phyloP scores from a whole-genome alignment of 805 yeast genomes.

The Spencermartinsiella europaea region DNA sequence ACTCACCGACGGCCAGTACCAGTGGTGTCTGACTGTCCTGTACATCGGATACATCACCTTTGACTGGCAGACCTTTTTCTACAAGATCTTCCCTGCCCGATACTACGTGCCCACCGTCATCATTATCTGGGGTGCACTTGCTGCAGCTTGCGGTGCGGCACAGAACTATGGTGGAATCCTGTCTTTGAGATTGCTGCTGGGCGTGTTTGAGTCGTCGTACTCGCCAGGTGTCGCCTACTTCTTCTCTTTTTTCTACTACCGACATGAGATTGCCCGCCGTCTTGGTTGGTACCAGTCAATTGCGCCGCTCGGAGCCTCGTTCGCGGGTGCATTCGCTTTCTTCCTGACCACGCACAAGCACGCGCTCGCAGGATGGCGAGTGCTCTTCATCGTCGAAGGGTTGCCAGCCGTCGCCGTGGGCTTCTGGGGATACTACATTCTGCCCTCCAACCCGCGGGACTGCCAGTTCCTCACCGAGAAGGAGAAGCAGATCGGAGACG shows the following conservation, averaged over 20 bases:
- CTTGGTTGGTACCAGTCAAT: conserved; percentile 24
- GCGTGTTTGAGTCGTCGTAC: conserved; percentile 30
- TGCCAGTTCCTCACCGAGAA: conserved; percentile 44
- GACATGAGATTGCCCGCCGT: conserved; percentile 25
- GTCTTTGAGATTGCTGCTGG: conserved; percentile 38
- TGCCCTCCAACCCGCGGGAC: conserved; percentile 37
- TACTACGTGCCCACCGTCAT: conserved; percentile 42
- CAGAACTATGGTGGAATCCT: conserved; percentile 39
- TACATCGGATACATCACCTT: conserved; percentile 45
- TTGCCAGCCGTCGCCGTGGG: conserved; percentile 40
- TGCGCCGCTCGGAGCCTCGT: conserved; percentile 46
- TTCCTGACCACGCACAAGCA: conserved; percentile 25
- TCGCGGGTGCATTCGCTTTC: conserved; percentile 49
- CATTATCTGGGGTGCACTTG: conserved; percentile 45
- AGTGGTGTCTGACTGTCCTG: conserved; percentile 40
- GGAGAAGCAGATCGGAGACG: conserved; percentile 26
- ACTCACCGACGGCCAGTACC: conserved; percentile 39
- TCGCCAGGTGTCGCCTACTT: conserved; percentile 29
- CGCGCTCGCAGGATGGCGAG: conserved; percentile 37
- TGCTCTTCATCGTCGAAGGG: conserved; percentile 46
- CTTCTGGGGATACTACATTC: conserved; percentile 26
- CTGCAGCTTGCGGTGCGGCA: conserved; percentile 45
- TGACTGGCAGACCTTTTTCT: conserved; percentile 39
- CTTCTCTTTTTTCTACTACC: conserved; percentile 27
- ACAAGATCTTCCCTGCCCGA: conserved; percentile 40